A percentile compares a stretch with the other conserved stretches of the same genome.
Evolutionary conservation across 371 early-diverging fungal genomes (phyloP).

Genomic region (Quaeritorhiza haematococci): DNA sequence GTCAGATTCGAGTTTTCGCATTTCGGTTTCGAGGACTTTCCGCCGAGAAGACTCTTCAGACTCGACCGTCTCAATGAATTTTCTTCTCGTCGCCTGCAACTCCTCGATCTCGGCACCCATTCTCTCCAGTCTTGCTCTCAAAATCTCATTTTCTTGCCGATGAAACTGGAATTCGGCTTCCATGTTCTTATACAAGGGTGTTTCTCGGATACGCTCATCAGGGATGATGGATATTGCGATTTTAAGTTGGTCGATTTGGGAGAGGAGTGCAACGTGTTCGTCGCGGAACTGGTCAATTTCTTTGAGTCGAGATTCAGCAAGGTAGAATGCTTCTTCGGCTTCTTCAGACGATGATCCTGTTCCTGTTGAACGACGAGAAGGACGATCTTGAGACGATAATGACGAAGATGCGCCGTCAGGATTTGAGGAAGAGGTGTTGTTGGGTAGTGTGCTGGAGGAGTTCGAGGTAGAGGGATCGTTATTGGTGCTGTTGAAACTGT

Average conservation of each 20-base stretch:
- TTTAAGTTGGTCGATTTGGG: not conserved
- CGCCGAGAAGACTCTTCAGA: constrained; percentile 64
- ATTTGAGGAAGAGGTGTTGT: too few relatives aligned
- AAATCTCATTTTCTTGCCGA: constrained; percentile 42
- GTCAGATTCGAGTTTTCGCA: constrained; percentile 68
- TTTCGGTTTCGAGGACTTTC: constrained; percentile 58
- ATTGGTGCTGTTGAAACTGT: not conserved
- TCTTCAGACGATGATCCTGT: too few relatives aligned
- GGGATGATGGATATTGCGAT: too few relatives aligned
- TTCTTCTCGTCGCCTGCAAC: constrained; percentile 61
- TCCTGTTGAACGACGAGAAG: too few relatives aligned
- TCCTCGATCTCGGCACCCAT: constrained; percentile 63
- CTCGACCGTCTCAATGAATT: constrained; percentile 48
- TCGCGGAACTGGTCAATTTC: not conserved
- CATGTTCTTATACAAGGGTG: constrained; percentile 43
- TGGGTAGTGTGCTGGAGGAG: too few relatives aligned
- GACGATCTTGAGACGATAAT: too few relatives aligned
- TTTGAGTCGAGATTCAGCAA: not conserved
- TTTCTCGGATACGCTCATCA: constrained; percentile 37
- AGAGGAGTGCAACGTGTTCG: not conserved
- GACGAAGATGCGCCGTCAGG: too few relatives aligned
- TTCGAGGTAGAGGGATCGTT: constrained; percentile 2
- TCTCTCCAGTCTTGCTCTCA: constrained; percentile 46
- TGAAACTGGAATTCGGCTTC: constrained; percentile 50
- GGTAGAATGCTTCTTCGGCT: not conserved